Base-by-base conservation (phyloP, 371 early-diverging fungal species). In the Apophysomyces sp. region DNA sequence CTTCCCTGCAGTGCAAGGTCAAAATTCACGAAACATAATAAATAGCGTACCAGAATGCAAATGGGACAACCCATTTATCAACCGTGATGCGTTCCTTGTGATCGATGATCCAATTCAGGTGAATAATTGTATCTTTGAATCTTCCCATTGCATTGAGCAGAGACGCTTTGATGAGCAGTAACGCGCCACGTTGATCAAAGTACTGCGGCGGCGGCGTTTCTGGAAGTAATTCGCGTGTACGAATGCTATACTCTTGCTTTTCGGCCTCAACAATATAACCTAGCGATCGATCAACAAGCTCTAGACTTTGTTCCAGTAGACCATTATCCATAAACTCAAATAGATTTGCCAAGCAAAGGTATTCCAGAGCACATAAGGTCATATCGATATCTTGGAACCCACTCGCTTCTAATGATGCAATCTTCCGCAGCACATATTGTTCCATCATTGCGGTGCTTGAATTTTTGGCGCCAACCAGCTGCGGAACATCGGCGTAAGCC, bases 61-160 rank as follows among this genome's bases (percentile, higher is more conserved):
- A 87, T 6, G 87, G 87, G 0, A 83, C 75, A 9, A 85, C 73
- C 83, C 84, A 87, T 44, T 78, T 83, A 55, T 85, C 87, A 0
- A 70, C 66, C 4, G 44, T 49, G 30, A 83, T 78, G n/a, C 76
- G 71, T 3, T 74, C 73, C 30, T 80, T 73, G 52, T 84, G 77
- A 44, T 85, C 87, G 44, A 85, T 71, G 52, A 87, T 86, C 87
- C 87, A 87, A 55, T 78, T 81, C 52, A 85, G 58, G 44, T 81
- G 78, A 30, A 77, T 78, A 29, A 81, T 77, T 2, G 78, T 52
- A 21, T 77, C 77, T 13, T 63, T 66, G 36, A 74, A 68, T 2
- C 66, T 60, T 6, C 76, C 76, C 61, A 81, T 61, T 0, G 73
- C 74, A 37, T 81, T 81, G 9, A 62, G 70, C 2, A 81, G 44